Evolutionary conservation across 2,329 filamentous ascomycete species (phyloP).

Genomic region (Plenodomus biglobosus): DNA sequence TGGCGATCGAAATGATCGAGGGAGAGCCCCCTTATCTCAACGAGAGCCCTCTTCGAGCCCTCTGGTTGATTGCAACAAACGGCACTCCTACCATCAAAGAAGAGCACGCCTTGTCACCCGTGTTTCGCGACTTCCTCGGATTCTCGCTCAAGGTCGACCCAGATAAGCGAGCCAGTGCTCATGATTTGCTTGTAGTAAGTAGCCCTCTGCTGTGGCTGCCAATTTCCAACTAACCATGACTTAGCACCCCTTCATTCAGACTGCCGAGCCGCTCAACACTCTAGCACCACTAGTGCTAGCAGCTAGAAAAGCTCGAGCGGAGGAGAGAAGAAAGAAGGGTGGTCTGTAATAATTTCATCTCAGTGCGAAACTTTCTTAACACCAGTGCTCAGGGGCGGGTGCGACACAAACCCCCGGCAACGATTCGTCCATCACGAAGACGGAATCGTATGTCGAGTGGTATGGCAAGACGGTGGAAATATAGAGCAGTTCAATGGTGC

Average conservation of each 20-base stretch:
- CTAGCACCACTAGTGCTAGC: conserved; percentile 85
- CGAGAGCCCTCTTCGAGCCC: conserved; percentile 85
- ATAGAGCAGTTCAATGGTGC: neutral
- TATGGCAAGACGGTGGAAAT: conserved; percentile 25
- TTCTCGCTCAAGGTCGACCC: conserved; percentile 96
- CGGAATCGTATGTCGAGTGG: conserved; percentile 34
- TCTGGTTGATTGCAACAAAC: conserved; percentile 96
- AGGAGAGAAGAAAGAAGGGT: conserved; percentile 64
- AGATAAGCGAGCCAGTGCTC: conserved; percentile 92
- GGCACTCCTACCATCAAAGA: conserved; percentile 95
- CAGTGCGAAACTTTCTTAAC: conserved; percentile 30
- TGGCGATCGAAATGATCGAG: conserved; percentile 99
- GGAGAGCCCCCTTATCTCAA: conserved; percentile 96
- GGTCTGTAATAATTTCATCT: conserved; percentile 38
- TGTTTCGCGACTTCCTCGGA: conserved; percentile 89
- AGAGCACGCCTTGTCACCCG: conserved; percentile 74
- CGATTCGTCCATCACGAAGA: conserved; percentile 20
- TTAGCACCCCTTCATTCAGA: conserved; percentile 54
- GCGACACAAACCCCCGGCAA: conserved; percentile 19
- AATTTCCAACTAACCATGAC: conserved; percentile 10
- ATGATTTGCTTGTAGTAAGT: conserved; percentile 87
- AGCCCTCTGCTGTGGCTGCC: neutral
- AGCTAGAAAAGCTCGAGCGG: conserved; percentile 79
- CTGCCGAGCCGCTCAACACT: conserved; percentile 60
- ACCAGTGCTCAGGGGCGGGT: conserved; percentile 25